Evolutionary conservation across 768 basidiomycete genomes (phyloP).

Genomic region (Chalciporus sphaerocephalus): DNA sequence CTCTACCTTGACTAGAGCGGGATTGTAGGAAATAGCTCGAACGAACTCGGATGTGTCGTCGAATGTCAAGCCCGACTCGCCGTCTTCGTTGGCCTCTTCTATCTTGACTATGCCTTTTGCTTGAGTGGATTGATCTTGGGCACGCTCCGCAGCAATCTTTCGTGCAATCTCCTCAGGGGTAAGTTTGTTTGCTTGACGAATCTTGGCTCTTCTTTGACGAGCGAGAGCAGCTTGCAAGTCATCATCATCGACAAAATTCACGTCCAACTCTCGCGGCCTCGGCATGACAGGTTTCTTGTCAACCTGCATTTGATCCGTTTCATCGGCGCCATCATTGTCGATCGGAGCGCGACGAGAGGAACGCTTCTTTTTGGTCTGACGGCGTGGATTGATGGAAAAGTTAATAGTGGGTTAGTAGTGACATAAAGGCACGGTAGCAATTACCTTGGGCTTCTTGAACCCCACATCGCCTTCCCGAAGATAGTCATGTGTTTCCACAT

Average conservation of each 20-base stretch:
- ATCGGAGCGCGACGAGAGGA: conserved; percentile 55
- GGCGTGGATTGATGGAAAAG: neutral
- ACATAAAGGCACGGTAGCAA: conserved; percentile 4
- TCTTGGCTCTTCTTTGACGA: conserved; percentile 75
- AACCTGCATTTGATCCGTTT: conserved; percentile 60
- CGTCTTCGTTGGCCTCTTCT: conserved; percentile 43
- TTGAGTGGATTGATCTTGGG: conserved; percentile 44
- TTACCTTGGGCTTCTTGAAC: conserved; percentile 91
- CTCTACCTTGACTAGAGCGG: conserved; percentile 49
- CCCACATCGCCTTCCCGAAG: conserved; percentile 86
- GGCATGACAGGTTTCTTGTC: conserved; percentile 70
- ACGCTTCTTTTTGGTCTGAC: conserved; percentile 90
- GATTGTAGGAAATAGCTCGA: conserved; percentile 70
- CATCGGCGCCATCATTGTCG: conserved; percentile 36
- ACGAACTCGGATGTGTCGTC: conserved; percentile 98
- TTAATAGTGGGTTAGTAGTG: neutral
- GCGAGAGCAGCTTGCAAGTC: conserved; percentile 93
- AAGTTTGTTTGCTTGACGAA: conserved; percentile 70
- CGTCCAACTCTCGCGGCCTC: conserved; percentile 68
- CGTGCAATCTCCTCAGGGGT: conserved; percentile 79
- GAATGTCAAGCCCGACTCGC: conserved; percentile 62
- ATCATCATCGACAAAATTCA: conserved; percentile 96
- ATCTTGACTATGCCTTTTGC: conserved; percentile 40
- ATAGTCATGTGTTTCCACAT: conserved; percentile 82
- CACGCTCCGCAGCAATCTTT: conserved; percentile 62